Evolutionary conservation across 2,329 filamentous ascomycete genomes (phyloP).

Genomic region (Penicillium sp.): DNA sequence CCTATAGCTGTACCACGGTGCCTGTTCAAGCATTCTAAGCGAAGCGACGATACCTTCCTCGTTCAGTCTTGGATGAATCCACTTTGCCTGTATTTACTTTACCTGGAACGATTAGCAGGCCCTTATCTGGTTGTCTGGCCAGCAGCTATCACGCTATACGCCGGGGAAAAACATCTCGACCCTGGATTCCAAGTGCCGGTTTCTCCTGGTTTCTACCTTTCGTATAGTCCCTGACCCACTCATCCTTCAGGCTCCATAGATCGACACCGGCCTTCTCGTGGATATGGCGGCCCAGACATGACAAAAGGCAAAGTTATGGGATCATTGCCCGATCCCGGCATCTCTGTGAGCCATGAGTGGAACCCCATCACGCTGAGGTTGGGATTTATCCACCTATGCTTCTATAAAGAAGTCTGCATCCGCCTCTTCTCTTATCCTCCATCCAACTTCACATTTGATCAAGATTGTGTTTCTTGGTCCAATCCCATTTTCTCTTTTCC

Average conservation of each 20-base stretch:
- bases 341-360: constrained; percentile 4
- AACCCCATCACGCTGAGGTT: constrained; percentile 3
- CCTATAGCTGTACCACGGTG: background rate
- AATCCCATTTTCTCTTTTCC: background rate
- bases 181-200: background rate
- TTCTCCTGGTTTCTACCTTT: background rate
- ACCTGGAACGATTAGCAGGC: background rate
- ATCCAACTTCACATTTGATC: background rate
- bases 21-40: constrained; percentile 11
- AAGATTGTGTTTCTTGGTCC: background rate
- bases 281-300: constrained; percentile 5
- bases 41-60: constrained; percentile 16
- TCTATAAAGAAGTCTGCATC: constrained; percentile 15
- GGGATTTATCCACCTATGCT: background rate
- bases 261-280: constrained; percentile 10
- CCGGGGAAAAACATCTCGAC: constrained; percentile 5
- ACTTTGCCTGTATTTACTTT: constrained; percentile 1
- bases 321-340: constrained; percentile 19
- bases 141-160: constrained; percentile 2
- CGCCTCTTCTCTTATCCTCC: background rate
- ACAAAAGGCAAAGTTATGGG: constrained; percentile 8
- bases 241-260: constrained; percentile 4
- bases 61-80: background rate
- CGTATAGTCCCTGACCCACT: constrained; percentile 1
- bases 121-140: constrained; percentile 1